These are phyloP conservation scores for Cladosporium austrohemisphaericum DNA, from an alignment of 2,329 filamentous ascomycete species.

Conservation along the genomic window DNA sequence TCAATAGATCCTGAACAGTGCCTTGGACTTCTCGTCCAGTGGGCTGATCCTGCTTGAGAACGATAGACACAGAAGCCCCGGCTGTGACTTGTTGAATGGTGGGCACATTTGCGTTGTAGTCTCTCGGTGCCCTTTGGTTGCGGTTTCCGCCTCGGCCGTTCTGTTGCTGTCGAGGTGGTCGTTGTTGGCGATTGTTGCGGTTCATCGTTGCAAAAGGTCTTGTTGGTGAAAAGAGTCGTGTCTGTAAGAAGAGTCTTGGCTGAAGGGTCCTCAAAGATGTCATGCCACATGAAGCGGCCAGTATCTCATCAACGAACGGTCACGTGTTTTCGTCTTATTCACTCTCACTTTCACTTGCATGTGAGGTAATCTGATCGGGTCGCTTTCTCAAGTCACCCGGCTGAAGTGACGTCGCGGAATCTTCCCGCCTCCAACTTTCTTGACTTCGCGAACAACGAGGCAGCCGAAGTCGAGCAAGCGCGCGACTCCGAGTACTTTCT, in stretches of 20 bases:
- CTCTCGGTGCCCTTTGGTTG: slow-evolving; percentile 2
- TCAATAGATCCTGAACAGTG: slow-evolving; percentile 64
- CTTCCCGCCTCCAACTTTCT: no score
- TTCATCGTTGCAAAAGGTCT: slow-evolving; percentile 22
- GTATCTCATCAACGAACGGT: no score
- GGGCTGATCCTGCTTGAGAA: slow-evolving; percentile 72
- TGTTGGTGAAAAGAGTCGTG: neutral
- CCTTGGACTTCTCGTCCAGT: slow-evolving; percentile 69
- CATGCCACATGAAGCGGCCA: no score
- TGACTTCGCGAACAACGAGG: no score
- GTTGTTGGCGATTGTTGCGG: slow-evolving; percentile 30
- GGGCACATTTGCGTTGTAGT: slow-evolving; percentile 26
- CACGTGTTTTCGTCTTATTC: no score
- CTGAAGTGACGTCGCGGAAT: slow-evolving; percentile 7
- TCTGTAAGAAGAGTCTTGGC: no score
- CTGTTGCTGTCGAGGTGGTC: slow-evolving; percentile 18
- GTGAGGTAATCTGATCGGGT: no score
- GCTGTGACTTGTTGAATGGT: slow-evolving; percentile 48
- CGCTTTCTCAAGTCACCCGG: no score
- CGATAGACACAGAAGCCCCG: slow-evolving; percentile 65
- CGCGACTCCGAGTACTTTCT: no score
- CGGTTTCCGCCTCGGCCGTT: slow-evolving; percentile 4
- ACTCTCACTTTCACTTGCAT: no score
- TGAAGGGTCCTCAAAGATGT: no score
- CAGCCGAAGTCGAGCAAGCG: no score